Percentiles rank a stretch among this genome's conserved stretches.
Conservation (phyloP, 2,329 filamentous ascomycete species). For the Bipolaris oryzae region DNA sequence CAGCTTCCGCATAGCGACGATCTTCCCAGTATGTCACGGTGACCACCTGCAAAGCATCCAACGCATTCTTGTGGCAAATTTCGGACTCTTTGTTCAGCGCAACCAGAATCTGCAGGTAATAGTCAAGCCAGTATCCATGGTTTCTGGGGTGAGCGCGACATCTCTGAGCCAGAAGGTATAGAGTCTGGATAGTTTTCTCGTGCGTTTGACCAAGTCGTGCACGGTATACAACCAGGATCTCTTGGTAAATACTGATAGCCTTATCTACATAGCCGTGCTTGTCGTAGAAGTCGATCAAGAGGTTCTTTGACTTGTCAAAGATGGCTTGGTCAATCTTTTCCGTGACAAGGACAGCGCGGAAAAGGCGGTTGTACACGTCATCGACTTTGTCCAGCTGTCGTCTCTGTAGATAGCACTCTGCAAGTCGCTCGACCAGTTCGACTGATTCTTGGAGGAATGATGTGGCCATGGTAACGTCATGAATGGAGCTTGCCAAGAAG, state of each 20-base stretch:
- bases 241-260: conserved; percentile 45
- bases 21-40: conserved; percentile 55
- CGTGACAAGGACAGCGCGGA: conserved; percentile 45
- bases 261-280: conserved; percentile 48
- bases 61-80: conserved; percentile 47
- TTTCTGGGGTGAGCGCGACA: conserved; percentile 49
- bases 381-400: conserved; percentile 48
- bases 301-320: conserved; percentile 44
- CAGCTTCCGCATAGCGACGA: conserved; percentile 47
- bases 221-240: conserved; percentile 46
- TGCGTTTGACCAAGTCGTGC: conserved; percentile 45
- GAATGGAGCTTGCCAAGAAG: conserved; percentile 52
- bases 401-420: conserved; percentile 53
- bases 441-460: conserved; percentile 55
- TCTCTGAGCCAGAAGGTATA: conserved; percentile 54
- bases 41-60: conserved; percentile 52
- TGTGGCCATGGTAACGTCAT: conserved; percentile 53
- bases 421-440: conserved; percentile 55
- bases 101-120: conserved; percentile 55
- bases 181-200: conserved; percentile 54
- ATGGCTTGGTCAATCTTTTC: conserved; percentile 35
- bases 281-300: conserved; percentile 49
- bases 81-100: conserved; percentile 50
- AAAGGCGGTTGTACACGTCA: conserved; percentile 49
- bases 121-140: conserved; percentile 54